Conservation (phyloP, 768 basidiomycete genomes). For the Suillus occidentalis region DNA sequence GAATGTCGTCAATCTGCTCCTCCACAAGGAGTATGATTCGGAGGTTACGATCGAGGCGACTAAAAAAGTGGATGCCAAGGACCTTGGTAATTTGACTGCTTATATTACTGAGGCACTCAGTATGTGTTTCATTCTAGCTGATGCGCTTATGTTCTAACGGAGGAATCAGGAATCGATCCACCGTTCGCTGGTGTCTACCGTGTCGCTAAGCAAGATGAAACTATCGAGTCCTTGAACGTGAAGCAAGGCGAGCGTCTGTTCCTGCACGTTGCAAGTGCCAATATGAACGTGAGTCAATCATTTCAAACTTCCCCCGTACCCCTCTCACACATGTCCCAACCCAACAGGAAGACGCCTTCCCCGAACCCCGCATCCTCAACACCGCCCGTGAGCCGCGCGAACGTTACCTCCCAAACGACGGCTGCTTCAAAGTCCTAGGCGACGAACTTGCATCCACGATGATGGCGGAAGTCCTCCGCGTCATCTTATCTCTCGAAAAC, state of each 20-base stretch:
- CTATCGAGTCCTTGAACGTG: conserved; percentile 42
- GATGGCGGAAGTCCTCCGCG: conserved; percentile 61
- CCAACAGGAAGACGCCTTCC: conserved; percentile 51
- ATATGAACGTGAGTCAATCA: conserved; percentile 49
- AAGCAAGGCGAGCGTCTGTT: conserved; percentile 57
- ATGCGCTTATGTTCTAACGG: conserved; percentile 6
- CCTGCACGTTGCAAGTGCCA: conserved; percentile 58
- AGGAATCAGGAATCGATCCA: conserved; percentile 61
- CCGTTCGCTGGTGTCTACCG: conserved; percentile 71
- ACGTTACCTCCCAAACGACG: conserved; percentile 49
- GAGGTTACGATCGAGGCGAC: conserved; percentile 37
- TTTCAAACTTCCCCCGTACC: background rate
- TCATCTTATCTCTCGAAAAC: conserved; percentile 56
- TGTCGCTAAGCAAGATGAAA: conserved; percentile 45
- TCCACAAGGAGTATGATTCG: conserved; percentile 48
- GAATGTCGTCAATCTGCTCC: conserved; percentile 63
- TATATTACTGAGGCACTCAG: conserved; percentile 70
- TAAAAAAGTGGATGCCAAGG: conserved; percentile 30
- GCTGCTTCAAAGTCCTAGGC: conserved; percentile 49
- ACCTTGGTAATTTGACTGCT: conserved; percentile 46
- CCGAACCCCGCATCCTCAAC: conserved; percentile 46
- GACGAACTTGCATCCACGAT: conserved; percentile 58
- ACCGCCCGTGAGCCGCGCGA: conserved; percentile 43
- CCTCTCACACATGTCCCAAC: conserved; percentile 4
- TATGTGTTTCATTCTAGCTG: conserved; percentile 36